Conservation (phyloP, 1,139 yeast species). For the Kluyveromyces marxianus region DNA sequence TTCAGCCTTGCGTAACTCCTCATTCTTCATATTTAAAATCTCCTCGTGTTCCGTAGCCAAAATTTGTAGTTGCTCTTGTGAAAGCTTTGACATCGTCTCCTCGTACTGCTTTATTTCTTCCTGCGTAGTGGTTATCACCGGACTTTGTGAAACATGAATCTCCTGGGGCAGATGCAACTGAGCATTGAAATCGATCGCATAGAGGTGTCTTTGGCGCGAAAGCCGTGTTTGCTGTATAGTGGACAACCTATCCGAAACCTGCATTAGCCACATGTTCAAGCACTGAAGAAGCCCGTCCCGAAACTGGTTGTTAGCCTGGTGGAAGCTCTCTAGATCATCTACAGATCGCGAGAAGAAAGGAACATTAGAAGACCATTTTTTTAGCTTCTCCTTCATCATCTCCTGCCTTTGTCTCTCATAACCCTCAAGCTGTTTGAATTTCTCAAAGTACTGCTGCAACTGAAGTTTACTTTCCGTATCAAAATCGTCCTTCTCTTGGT, state of each 20-base stretch:
- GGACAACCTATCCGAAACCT: slow-evolving; percentile 22
- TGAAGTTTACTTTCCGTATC: slow-evolving; percentile 49
- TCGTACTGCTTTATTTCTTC: slow-evolving; percentile 29
- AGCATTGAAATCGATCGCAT: slow-evolving; percentile 22
- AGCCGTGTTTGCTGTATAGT: slow-evolving; percentile 27
- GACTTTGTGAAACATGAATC: slow-evolving; percentile 20
- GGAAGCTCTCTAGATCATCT: slow-evolving; percentile 11
- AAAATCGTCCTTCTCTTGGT: slow-evolving; percentile 45
- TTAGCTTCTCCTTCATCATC: slow-evolving; percentile 14
- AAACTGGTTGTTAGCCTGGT: slow-evolving; percentile 22
- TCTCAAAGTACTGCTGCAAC: slow-evolving; percentile 44
- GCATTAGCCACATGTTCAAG: slow-evolving; percentile 20
- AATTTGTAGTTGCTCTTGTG: slow-evolving; percentile 60
- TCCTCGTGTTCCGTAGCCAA: slow-evolving; percentile 68
- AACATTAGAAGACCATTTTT: neutral
- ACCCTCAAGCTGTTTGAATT: slow-evolving; percentile 41
- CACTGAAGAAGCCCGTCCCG: slow-evolving; percentile 28
- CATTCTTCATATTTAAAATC: slow-evolving; percentile 50
- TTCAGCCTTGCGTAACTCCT: slow-evolving; percentile 62
- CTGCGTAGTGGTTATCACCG: slow-evolving; percentile 25
- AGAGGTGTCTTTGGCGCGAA: slow-evolving; percentile 20
- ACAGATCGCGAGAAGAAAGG: neutral
- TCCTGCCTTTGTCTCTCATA: slow-evolving; percentile 41
- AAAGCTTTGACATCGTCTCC: slow-evolving; percentile 31
- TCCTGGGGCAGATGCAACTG: slow-evolving; percentile 13